phyloP scores from a whole-genome alignment of 73 alveolate species.

The Symbiodinium natans region DNA sequence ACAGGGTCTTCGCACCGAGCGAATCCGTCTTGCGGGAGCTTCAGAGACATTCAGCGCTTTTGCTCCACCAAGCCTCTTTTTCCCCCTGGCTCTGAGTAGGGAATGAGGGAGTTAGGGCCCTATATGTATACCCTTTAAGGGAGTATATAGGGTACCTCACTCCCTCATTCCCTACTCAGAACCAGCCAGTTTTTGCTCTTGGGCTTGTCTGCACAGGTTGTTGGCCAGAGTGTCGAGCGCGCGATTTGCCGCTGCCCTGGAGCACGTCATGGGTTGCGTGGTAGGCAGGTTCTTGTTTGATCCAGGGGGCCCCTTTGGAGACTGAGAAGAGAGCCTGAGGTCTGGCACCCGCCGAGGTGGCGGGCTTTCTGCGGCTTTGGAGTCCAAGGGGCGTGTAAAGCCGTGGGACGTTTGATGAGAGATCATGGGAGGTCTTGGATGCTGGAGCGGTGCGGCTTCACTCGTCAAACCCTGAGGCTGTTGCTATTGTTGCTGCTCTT shows the following conservation, averaged over 20 bases:
- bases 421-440: constrained; percentile 39
- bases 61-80: too few relatives aligned
- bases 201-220: constrained; percentile 8
- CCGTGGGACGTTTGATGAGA: not conserved
- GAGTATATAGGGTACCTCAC: too few relatives aligned
- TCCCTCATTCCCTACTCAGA: too few relatives aligned
- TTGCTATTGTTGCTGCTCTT: too few relatives aligned
- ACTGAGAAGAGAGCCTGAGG: too few relatives aligned
- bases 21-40: constrained; percentile 32
- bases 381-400: not conserved
- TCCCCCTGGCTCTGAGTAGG: too few relatives aligned
- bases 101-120: too few relatives aligned
- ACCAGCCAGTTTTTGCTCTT: too few relatives aligned
- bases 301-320: too few relatives aligned
- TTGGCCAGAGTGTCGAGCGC: constrained; percentile 74
- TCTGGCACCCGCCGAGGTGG: constrained; percentile 3
- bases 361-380: too few relatives aligned
- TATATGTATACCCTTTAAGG: too few relatives aligned
- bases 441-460: constrained; percentile 90
- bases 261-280: not conserved
- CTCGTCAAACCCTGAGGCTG: constrained; percentile 76
- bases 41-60: not conserved
- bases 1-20: constrained; percentile 79
- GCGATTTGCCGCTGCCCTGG: constrained; percentile 32
- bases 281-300: too few relatives aligned